Evolutionary conservation across 1,139 yeast species (phyloP).

Genomic region (Yamadazyma atmosphaerica): DNA sequence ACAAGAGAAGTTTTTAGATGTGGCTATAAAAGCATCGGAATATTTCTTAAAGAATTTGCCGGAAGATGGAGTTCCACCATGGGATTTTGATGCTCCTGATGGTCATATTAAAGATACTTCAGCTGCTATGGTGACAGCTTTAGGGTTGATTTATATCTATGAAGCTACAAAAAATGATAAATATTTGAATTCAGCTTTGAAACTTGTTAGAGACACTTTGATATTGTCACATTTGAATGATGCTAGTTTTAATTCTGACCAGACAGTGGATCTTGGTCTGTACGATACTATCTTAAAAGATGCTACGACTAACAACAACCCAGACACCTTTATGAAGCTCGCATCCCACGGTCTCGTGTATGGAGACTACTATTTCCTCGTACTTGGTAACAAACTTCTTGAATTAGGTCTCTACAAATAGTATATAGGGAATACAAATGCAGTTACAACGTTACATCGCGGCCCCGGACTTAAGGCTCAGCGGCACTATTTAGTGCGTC

Average conservation of each 20-base stretch:
- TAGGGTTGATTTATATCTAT: slow-evolving; percentile 22
- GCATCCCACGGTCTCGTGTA: slow-evolving; percentile 25
- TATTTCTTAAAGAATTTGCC: slow-evolving; percentile 20
- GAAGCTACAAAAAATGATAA: slow-evolving; percentile 16
- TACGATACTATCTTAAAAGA: slow-evolving; percentile 21
- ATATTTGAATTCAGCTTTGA: slow-evolving; percentile 10
- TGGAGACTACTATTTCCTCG: slow-evolving; percentile 26
- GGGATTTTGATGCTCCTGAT: slow-evolving; percentile 31
- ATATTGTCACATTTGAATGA: slow-evolving; percentile 8
- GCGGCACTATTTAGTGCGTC: neutral
- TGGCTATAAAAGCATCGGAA: slow-evolving; percentile 19
- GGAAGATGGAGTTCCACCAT: slow-evolving; percentile 24
- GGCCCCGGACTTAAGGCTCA: neutral
- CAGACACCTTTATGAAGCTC: slow-evolving; percentile 13
- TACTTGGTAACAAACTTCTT: slow-evolving; percentile 23
- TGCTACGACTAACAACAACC: slow-evolving; percentile 25
- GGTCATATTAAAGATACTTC: slow-evolving; percentile 22
- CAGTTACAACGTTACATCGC: neutral
- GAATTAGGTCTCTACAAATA: slow-evolving; percentile 14
- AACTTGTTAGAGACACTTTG: slow-evolving; percentile 11
- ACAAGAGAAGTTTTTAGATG: slow-evolving; percentile 20
- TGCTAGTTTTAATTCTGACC: slow-evolving; percentile 11
- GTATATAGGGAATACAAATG: too few species aligned
- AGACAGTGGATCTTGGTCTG: slow-evolving; percentile 16
- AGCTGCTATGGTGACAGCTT: slow-evolving; percentile 26